Percentiles rank a stretch among this genome's conserved stretches.
Conservation (phyloP, 2,329 filamentous ascomycete genomes). For the Penicillium occitanis region DNA sequence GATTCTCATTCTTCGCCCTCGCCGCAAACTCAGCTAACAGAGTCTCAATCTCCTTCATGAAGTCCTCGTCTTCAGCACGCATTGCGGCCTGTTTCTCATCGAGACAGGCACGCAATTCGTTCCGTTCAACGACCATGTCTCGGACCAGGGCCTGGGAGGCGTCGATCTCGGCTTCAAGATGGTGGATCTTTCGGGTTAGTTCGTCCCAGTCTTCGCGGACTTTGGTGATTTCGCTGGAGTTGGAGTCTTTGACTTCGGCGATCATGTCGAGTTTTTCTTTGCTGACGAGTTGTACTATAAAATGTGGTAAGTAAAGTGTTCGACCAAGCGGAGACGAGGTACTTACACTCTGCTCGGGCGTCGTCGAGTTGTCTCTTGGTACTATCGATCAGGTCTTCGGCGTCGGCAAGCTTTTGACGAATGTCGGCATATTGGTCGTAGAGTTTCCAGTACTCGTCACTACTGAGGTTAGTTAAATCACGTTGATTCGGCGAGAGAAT, state of each 20-base stretch:
- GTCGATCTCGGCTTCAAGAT: conserved; percentile 42
- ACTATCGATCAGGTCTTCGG: conserved; percentile 38
- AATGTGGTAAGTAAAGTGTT: not conserved
- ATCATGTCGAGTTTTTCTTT: conserved; percentile 42
- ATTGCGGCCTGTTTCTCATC: conserved; percentile 42
- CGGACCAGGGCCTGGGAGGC: conserved; percentile 39
- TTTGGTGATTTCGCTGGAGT: conserved; percentile 35
- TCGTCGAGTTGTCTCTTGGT: conserved; percentile 40
- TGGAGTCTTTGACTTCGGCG: conserved; percentile 38
- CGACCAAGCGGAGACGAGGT: not conserved
- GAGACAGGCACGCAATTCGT: conserved; percentile 41
- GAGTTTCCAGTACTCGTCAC: conserved; percentile 44
- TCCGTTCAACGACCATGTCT: conserved; percentile 41
- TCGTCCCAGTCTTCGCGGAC: conserved; percentile 38
- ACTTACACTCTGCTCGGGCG: conserved; percentile 39
- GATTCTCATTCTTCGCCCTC: conserved; percentile 33
- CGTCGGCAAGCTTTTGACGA: conserved; percentile 40
- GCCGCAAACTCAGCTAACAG: conserved; percentile 42
- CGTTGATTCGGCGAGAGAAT: not conserved
- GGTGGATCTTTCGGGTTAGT: conserved; percentile 36
- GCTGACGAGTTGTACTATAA: conserved; percentile 35
- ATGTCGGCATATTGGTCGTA: conserved; percentile 41
- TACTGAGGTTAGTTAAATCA: conserved; percentile 25
- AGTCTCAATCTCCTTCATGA: conserved; percentile 43
- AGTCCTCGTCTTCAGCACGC: conserved; percentile 41